Evolutionary conservation across 805 yeast species (phyloP).

Genomic region (Blastobotrys americana): DNA sequence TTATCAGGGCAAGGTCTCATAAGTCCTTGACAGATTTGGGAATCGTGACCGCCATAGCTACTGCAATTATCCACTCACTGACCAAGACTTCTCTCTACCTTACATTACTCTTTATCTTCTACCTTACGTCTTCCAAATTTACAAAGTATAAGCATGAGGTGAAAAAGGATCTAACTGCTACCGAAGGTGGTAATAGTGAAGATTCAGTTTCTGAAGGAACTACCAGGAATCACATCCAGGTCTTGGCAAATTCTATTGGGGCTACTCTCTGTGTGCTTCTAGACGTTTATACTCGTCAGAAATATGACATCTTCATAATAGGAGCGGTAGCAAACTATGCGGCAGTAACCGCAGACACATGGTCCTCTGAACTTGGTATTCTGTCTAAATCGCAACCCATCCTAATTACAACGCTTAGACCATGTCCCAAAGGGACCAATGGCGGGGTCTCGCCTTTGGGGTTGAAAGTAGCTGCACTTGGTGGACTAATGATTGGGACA

Average conservation of each 20-base stretch:
- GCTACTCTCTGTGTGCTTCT: slow-evolving; percentile 33
- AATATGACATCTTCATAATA: slow-evolving; percentile 15
- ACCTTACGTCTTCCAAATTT: slow-evolving; percentile 33
- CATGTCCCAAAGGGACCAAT: slow-evolving; percentile 42
- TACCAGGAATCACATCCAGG: slow-evolving; percentile 38
- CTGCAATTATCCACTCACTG: slow-evolving; percentile 36
- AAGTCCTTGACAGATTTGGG: slow-evolving; percentile 36
- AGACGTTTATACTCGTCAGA: slow-evolving; percentile 12
- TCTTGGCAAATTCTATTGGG: slow-evolving; percentile 35
- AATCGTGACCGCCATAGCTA: slow-evolving; percentile 31
- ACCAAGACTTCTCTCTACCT: slow-evolving; percentile 33
- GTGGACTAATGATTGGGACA: slow-evolving; percentile 32
- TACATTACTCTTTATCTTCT: slow-evolving; percentile 32
- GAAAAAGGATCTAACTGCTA: slow-evolving; percentile 30
- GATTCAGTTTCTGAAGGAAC: slow-evolving; percentile 14
- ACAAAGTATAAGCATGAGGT: slow-evolving; percentile 36
- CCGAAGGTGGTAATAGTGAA: slow-evolving; percentile 12
- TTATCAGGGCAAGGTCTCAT: slow-evolving; percentile 28
- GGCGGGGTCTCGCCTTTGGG: slow-evolving; percentile 40
- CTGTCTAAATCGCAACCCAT: slow-evolving; percentile 34
- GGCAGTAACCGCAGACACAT: slow-evolving; percentile 41
- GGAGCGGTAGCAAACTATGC: slow-evolving; percentile 35
- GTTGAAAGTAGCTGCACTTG: slow-evolving; percentile 32
- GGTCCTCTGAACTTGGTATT: slow-evolving; percentile 43
- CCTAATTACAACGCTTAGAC: slow-evolving; percentile 35